These are phyloP conservation scores for Pseudogymnoascus sp. DNA, from an alignment of 2,329 filamentous ascomycete genomes.

Conservation along the genomic window DNA sequence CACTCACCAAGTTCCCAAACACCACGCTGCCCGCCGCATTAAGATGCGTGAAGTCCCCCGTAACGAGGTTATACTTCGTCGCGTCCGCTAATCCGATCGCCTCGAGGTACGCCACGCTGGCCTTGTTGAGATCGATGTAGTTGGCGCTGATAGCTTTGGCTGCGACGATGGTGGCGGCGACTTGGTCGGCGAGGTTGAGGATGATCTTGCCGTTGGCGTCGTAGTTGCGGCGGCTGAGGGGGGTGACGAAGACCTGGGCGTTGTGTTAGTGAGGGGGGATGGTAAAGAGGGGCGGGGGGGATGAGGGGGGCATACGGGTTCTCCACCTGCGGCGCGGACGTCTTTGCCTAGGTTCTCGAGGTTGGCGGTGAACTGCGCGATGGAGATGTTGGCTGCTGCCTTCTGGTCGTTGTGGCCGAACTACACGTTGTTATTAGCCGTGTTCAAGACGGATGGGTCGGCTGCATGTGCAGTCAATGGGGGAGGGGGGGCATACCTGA, in stretches of 20 bases:
- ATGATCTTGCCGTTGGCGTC: constrained; percentile 29
- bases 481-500: constrained; percentile 28
- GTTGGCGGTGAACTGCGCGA: constrained; percentile 36
- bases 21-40: constrained; percentile 36
- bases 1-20: constrained; percentile 36
- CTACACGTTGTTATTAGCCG: constrained; percentile 14
- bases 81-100: constrained; percentile 33
- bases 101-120: constrained; percentile 35
- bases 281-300: neutral
- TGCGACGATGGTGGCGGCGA: constrained; percentile 31
- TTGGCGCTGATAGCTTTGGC: constrained; percentile 27
- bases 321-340: constrained; percentile 26
- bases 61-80: constrained; percentile 33
- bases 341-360: constrained; percentile 31
- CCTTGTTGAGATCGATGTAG: constrained; percentile 36
- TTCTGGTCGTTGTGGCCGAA: constrained; percentile 50
- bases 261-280: neutral
- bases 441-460: neutral
- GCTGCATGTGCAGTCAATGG: neutral
- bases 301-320: constrained; percentile 16
- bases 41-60: constrained; percentile 40
- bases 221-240: constrained; percentile 37
- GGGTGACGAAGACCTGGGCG: constrained; percentile 33
- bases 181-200: constrained; percentile 33
- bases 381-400: constrained; percentile 31